These are phyloP conservation scores for Coriaria nepalensis DNA, from an alignment of 306 rosid species.

Conservation along the genomic window DNA sequence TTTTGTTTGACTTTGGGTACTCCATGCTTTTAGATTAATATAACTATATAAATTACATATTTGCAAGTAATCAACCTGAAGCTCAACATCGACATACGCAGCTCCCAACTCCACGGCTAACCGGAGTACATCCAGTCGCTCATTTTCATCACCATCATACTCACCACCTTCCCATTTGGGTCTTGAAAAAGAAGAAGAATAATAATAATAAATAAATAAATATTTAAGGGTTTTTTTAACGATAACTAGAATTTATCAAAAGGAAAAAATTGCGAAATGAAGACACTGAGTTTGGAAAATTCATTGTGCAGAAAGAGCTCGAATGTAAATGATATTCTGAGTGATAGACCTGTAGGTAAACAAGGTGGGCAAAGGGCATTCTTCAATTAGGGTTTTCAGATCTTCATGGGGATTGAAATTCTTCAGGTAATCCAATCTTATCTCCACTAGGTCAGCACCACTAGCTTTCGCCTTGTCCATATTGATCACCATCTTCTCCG, in stretches of 20 bases:
- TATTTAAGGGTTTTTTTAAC: no score
- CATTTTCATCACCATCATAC: conserved; percentile 71
- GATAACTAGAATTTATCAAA: no score
- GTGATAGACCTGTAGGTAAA: conserved; percentile 45
- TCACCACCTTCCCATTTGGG: conserved; percentile 85
- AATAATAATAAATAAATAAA: not conserved
- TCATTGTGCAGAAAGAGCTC: not conserved
- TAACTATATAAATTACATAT: not conserved
- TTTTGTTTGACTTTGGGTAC: no score
- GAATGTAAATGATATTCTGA: not conserved
- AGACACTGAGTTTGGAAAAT: not conserved
- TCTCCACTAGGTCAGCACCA: conserved; percentile 62
- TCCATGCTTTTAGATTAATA: no score
- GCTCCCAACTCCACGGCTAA: conserved; percentile 76
- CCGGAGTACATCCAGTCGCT: conserved; percentile 47
- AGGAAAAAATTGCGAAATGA: no score
- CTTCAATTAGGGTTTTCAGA: conserved; percentile 29
- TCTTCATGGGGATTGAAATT: conserved; percentile 29
- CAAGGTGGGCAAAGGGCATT: conserved; percentile 34
- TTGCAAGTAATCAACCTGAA: conserved; percentile 56
- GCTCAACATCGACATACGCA: conserved; percentile 74
- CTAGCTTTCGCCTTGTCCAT: conserved; percentile 26
- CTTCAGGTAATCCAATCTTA: conserved; percentile 52
- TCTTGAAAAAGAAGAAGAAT: conserved; percentile 29
- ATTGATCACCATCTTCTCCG: conserved; percentile 31